Evolutionary conservation across 2,329 filamentous ascomycete genomes (phyloP).

Genomic region (Neoarthrinium moseri): DNA sequence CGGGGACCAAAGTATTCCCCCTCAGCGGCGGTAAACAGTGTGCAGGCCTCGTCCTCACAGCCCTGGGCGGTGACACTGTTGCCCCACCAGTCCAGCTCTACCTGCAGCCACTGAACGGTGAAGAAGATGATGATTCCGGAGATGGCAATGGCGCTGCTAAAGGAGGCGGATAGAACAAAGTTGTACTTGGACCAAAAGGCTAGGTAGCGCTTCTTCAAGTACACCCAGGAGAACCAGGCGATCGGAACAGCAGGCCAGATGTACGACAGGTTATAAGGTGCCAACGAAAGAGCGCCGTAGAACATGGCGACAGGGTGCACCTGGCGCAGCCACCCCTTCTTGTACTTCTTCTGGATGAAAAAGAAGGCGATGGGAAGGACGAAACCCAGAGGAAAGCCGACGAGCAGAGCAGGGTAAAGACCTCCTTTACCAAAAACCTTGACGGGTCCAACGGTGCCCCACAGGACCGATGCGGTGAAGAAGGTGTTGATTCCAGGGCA

Average conservation of each 20-base stretch:
- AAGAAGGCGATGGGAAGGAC: conserved; percentile 29
- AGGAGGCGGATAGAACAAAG: conserved; percentile 24
- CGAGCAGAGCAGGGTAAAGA: conserved; percentile 30
- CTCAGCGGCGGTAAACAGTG: conserved; percentile 29
- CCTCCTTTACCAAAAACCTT: conserved; percentile 35
- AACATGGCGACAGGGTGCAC: conserved; percentile 26
- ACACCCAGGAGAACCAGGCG: conserved; percentile 29
- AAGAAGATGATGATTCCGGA: conserved; percentile 26
- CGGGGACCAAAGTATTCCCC: conserved; percentile 30
- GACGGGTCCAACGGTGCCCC: conserved; percentile 37
- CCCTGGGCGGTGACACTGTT: conserved; percentile 36
- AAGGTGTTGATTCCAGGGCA: conserved; percentile 55
- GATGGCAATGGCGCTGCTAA: conserved; percentile 22
- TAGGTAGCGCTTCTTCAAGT: conserved; percentile 20
- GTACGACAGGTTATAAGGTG: conserved; percentile 44
- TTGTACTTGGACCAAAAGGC: conserved; percentile 27
- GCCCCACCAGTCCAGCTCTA: conserved; percentile 43
- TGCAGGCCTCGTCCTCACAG: conserved; percentile 40
- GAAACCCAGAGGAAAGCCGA: conserved; percentile 33
- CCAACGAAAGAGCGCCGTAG: conserved; percentile 20
- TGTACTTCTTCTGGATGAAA: conserved; percentile 23
- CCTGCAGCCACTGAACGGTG: conserved; percentile 20
- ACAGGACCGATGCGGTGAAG: conserved; percentile 36
- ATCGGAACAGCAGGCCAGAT: conserved; percentile 45
- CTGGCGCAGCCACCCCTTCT: conserved; percentile 20